Percentiles rank a stretch among this genome's conserved stretches.
These are phyloP conservation scores for Atalantia buxifolia DNA, from an alignment of 345 rosid genomes.

Conservation along the genomic window DNA sequence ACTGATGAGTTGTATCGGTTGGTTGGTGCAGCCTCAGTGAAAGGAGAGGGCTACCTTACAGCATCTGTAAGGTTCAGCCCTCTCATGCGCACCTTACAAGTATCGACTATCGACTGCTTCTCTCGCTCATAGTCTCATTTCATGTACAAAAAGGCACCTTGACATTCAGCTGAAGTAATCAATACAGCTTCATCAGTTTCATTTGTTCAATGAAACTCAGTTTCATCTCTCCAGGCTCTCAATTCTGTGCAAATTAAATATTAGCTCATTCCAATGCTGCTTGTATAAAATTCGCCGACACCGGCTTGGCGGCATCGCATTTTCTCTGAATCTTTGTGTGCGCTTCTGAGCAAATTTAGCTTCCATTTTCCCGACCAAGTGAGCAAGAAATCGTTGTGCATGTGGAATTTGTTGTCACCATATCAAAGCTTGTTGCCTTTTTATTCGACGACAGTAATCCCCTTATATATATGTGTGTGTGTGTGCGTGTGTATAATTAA, in stretches of 20 bases:
- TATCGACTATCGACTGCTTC: not conserved
- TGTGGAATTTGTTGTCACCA: not conserved
- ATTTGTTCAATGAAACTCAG: too few species aligned
- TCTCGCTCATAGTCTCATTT: not conserved
- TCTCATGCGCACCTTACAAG: not conserved
- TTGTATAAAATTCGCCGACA: not conserved
- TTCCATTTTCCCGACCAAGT: not conserved
- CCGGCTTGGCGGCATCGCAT: not conserved
- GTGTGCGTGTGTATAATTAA: not conserved
- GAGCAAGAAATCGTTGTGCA: constrained; percentile 15
- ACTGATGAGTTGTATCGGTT: not conserved
- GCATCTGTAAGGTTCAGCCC: too few species aligned
- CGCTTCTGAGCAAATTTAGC: not conserved
- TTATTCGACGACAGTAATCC: not conserved
- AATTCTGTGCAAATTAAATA: not conserved
- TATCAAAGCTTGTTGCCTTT: constrained; percentile 2
- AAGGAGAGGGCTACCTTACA: too few species aligned
- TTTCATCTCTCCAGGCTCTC: not conserved
- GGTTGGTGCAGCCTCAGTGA: constrained; percentile 1
- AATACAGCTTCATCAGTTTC: not conserved
- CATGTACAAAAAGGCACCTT: not conserved
- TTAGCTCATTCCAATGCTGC: not conserved
- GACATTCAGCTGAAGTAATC: not conserved
- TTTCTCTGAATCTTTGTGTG: constrained; percentile 3
- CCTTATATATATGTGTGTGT: not conserved